A percentile compares a stretch with the other conserved stretches of the same genome.
Conservation (phyloP, 2,329 filamentous ascomycete species). For the Allantophomopsis lycopodina region DNA sequence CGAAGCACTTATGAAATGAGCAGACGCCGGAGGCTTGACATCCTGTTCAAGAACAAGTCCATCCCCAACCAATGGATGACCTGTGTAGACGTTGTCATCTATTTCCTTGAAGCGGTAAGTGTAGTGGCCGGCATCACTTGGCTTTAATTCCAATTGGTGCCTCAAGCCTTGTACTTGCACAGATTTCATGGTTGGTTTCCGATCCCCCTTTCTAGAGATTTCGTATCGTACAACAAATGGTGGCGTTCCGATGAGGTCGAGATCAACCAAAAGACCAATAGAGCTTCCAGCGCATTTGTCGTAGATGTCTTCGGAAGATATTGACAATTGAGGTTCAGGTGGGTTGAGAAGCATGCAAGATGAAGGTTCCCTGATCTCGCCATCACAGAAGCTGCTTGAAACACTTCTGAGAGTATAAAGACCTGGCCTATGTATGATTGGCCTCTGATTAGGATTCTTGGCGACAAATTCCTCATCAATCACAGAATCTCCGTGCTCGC, state of each 20-base stretch:
- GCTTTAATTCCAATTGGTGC: conserved; percentile 74
- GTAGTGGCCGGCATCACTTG: conserved; percentile 70
- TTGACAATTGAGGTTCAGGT: conserved; percentile 64
- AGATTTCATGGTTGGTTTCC: conserved; percentile 18
- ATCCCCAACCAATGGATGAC: conserved; percentile 44
- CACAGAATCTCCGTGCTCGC: conserved; percentile 51
- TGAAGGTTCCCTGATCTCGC: conserved; percentile 83
- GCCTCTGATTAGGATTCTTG: conserved; percentile 46
- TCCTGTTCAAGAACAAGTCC: conserved; percentile 65
- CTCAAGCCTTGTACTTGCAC: conserved; percentile 47
- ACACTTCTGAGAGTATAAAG: conserved; percentile 77
- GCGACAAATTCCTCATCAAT: conserved; percentile 43
- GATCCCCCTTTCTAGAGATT: conserved; percentile 42
- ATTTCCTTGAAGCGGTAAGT: conserved; percentile 75
- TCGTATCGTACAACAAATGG: conserved; percentile 78
- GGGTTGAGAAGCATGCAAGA: conserved; percentile 91
- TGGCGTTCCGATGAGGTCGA: conserved; percentile 85
- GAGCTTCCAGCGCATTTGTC: conserved; percentile 94
- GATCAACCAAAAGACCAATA: conserved; percentile 74
- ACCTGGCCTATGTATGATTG: conserved; percentile 62
- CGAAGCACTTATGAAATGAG: conserved; percentile 46
- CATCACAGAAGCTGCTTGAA: conserved; percentile 67
- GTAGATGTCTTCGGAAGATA: conserved; percentile 69
- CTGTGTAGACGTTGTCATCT: conserved; percentile 68
- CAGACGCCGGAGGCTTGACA: conserved; percentile 84